Evolutionary conservation across 768 basidiomycete species (phyloP).

Genomic region (Termitomyces sp.): DNA sequence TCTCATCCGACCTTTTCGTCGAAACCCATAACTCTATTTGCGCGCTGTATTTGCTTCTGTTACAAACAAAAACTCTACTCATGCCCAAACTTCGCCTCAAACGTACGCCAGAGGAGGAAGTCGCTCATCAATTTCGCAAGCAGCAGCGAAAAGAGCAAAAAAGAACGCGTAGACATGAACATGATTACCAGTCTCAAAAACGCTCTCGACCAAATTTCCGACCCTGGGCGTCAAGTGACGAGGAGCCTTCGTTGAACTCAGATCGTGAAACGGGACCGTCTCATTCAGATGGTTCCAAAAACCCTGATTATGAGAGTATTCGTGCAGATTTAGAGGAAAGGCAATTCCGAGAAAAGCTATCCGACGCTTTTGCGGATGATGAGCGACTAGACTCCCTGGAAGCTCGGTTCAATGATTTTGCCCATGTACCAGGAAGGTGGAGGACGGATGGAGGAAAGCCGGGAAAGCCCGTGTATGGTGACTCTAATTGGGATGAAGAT

Average conservation of each 20-base stretch:
- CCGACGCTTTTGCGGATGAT: conserved; percentile 70
- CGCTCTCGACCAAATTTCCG: conserved; percentile 15
- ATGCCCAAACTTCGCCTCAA: conserved; percentile 61
- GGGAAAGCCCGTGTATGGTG: conserved; percentile 17
- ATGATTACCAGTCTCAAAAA: conserved; percentile 14
- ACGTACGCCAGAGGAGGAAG: conserved; percentile 59
- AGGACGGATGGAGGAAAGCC: conserved; percentile 26
- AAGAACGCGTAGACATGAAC: conserved; percentile 23
- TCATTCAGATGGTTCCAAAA: conserved; percentile 14
- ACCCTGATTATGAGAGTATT: conserved; percentile 43
- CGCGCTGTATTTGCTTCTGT: conserved; percentile 10
- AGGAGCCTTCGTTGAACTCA: conserved; percentile 21
- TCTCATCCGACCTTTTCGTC: conserved; percentile 29
- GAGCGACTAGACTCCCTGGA: conserved; percentile 62
- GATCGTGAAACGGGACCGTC: conserved; percentile 17
- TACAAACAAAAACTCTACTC: conserved; percentile 7
- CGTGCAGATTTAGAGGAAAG: conserved; percentile 58
- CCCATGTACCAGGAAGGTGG: conserved; percentile 76
- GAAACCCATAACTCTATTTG: conserved; percentile 13
- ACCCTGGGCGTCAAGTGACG: conserved; percentile 51
- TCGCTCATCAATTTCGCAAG: conserved; percentile 37
- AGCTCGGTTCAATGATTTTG: conserved; percentile 61
- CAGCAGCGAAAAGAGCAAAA: conserved; percentile 32
- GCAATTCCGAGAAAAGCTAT: conserved; percentile 70
- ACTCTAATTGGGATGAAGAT: conserved; percentile 22